These are phyloP conservation scores for Globisporangium spinosum DNA, from an alignment of 352 stramenopile genomes.

Conservation along the genomic window DNA sequence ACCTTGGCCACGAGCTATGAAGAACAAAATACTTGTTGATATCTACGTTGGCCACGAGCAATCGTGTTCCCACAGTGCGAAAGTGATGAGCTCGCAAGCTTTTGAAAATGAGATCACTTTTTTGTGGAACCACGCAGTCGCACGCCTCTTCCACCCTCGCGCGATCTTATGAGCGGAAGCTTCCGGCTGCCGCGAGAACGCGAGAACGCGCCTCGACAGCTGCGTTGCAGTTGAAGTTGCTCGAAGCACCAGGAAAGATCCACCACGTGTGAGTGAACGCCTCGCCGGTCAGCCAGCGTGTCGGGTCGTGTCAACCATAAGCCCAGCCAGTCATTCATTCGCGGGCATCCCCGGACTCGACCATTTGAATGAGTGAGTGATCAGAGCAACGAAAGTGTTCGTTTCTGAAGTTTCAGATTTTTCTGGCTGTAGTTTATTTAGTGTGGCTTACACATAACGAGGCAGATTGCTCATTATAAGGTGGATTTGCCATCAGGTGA, in stretches of 20 bases:
- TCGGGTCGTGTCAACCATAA: neutral
- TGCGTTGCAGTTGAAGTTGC: neutral
- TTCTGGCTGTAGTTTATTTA: neutral
- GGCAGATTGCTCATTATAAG: neutral
- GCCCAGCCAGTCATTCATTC: neutral
- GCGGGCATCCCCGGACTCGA: neutral
- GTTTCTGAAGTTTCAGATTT: neutral
- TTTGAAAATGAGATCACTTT: neutral
- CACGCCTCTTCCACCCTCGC: neutral
- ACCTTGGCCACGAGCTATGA: too few relatives aligned
- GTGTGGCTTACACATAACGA: neutral
- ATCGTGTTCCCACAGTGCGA: too few relatives aligned
- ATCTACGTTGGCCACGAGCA: too few relatives aligned
- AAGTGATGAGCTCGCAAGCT: too few relatives aligned
- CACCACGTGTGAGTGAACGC: too few relatives aligned
- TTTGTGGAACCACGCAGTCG: neutral
- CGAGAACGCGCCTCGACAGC: neutral
- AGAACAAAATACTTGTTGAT: too few relatives aligned
- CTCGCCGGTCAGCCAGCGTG: too few relatives aligned
- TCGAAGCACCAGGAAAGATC: neutral
- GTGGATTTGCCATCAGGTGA: neutral
- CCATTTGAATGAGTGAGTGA: neutral
- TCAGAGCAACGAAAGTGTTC: neutral
- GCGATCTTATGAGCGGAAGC: constrained; percentile 1
- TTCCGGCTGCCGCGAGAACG: neutral